Base-by-base conservation (phyloP, 2,329 filamentous ascomycete species). In the Tolypocladium paradoxum region DNA sequence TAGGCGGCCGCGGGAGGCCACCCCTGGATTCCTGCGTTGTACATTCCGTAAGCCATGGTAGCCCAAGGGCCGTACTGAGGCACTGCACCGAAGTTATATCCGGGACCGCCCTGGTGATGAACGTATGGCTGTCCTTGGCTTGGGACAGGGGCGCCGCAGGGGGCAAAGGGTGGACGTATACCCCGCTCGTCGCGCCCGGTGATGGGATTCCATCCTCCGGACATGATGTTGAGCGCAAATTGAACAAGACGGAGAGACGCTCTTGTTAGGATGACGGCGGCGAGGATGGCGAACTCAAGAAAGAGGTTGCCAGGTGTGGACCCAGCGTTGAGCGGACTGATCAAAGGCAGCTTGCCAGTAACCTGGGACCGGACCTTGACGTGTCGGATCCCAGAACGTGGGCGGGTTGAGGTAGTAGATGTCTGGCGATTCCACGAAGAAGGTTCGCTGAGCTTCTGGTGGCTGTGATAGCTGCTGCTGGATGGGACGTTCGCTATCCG, bases 151-250 rank as follows among this genome's bases (percentile, higher is more conserved):
- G 60, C 65, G 22, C 69, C 66, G 34, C 56, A 61, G 4, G 70
- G 70, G 34, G 69, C 61, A 52, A 62, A 62, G 16, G 61, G 58
- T 5, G 71, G 71, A 1, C 65, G 65, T 36, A 54, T 49, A 22
- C 64, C 64, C 12, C 61, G 58, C n/a, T 62, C 53, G 55, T 75
- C 72, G 18, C 69, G 70, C 22, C 72, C 65, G 35, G 65, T 64
- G 16, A 68, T 54, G 5, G 70, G 70, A 54, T 74, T 73, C 68
- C 69, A 72, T 37, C 70, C 69, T 40, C 65, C 64, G 49, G 69
- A 65, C 69, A 72, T 72, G 12, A 16, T 56, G 29, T n/a, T 12
- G n/a, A 33, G 2, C 5, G 24, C 20, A n/a, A 29, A 11, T n/a
- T 16, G 16, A 46, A 31, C 2, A 29, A 37, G 18, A 11, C 18